Evolutionary conservation across 75 land plant genomes (phyloP).

Genomic region (Cunninghamia lanceolata): DNA sequence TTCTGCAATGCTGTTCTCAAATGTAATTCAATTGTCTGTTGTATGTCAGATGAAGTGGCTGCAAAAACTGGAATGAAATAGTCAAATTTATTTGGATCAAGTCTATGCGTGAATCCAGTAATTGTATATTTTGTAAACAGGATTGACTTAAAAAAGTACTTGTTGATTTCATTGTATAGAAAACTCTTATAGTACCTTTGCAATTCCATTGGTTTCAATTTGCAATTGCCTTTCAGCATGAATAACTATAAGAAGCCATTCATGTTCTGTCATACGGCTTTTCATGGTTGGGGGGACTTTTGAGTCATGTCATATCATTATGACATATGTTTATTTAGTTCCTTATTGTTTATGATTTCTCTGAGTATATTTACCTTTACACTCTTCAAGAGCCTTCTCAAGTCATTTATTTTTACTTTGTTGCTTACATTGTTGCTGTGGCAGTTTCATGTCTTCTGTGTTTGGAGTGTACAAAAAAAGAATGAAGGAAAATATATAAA

Average conservation of each 20-base stretch:
- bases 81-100: neutral
- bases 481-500: neutral
- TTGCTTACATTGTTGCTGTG: neutral
- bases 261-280: neutral
- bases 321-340: neutral
- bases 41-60: conserved; percentile 13
- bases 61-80: conserved; percentile 12
- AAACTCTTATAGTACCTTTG: neutral
- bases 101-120: neutral
- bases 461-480: neutral
- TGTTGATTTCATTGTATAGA: neutral
- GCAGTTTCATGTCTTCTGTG: neutral
- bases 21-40: conserved; percentile 6
- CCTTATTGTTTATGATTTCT: neutral
- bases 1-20: neutral
- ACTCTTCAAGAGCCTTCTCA: neutral
- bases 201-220: neutral
- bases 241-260: neutral
- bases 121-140: neutral
- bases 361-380: neutral
- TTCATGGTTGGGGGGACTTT: neutral
- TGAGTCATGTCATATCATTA: neutral
- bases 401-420: neutral
- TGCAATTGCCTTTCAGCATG: neutral
- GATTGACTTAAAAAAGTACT: neutral